Evolutionary conservation across 495 filamentous ascomycete species (phyloP).

Genomic region (Neurospora sublineolata): DNA sequence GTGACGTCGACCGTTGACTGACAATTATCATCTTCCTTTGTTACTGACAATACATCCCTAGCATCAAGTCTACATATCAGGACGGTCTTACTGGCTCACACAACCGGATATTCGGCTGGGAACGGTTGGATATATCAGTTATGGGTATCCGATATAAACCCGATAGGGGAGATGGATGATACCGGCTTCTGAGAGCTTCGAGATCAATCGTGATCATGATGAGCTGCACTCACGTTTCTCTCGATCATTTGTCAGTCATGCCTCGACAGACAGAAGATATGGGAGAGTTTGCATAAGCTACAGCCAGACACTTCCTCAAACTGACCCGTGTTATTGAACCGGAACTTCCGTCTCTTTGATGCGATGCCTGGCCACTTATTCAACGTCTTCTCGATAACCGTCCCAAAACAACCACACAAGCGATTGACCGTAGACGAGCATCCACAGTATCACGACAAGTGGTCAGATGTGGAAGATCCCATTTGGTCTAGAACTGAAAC

Average conservation of each 20-base stretch:
- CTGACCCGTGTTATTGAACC: neutral
- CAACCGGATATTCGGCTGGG: neutral
- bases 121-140: neutral
- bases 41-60: neutral
- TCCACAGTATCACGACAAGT: neutral
- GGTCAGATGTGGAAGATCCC: neutral
- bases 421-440: neutral
- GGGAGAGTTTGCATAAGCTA: neutral
- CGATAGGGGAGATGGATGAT: neutral
- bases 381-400: neutral
- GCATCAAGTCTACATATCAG: neutral
- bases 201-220: neutral
- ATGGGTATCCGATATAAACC: neutral
- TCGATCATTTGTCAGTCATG: neutral
- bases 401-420: neutral
- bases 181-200: neutral
- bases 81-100: neutral
- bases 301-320: neutral
- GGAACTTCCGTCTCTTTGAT: neutral
- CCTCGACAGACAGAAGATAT: neutral
- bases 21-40: neutral
- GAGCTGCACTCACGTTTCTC: neutral
- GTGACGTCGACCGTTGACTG: neutral
- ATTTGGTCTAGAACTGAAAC: neutral
- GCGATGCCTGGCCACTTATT: neutral